Conservation (phyloP, 345 rosid species). For the Boechera stricta region DNA sequence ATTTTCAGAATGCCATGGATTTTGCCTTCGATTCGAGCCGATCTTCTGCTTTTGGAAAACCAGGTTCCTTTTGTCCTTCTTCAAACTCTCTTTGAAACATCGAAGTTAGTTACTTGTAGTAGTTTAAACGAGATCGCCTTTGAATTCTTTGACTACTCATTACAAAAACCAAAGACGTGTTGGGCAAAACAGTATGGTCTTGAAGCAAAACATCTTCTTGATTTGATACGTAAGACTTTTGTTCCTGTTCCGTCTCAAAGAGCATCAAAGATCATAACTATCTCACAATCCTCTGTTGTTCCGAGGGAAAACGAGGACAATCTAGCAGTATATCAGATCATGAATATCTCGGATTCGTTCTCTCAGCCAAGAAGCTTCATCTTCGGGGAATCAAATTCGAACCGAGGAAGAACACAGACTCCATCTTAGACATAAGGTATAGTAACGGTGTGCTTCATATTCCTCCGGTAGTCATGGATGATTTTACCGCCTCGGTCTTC, state of each 20-base stretch:
- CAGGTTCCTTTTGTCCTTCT: constrained; percentile 66
- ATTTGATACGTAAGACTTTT: constrained; percentile 55
- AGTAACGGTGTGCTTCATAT: constrained; percentile 55
- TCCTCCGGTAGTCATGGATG: constrained; percentile 53
- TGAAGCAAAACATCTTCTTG: constrained; percentile 57
- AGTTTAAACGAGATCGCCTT: constrained; percentile 50
- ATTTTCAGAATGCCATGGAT: constrained; percentile 59
- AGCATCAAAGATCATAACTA: constrained; percentile 16
- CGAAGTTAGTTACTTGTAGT: constrained; percentile 23
- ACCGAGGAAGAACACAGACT: constrained; percentile 43
- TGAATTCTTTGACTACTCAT: constrained; percentile 52
- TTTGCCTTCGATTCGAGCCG: constrained; percentile 49
- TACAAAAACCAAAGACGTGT: constrained; percentile 33
- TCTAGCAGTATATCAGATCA: neutral
- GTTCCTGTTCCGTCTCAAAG: constrained; percentile 33
- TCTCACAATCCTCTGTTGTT: neutral
- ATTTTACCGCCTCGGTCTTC: constrained; percentile 45
- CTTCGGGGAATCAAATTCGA: constrained; percentile 51
- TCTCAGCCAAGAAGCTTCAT: constrained; percentile 56
- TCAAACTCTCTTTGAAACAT: constrained; percentile 44
- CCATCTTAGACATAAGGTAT: constrained; percentile 58
- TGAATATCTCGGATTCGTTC: constrained; percentile 43
- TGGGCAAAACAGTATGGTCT: constrained; percentile 33
- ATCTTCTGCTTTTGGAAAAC: constrained; percentile 63
- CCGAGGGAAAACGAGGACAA: neutral